These are phyloP conservation scores for Trichoderma brevicompactum DNA, from an alignment of 2,329 filamentous ascomycete genomes.

Conservation along the genomic window DNA sequence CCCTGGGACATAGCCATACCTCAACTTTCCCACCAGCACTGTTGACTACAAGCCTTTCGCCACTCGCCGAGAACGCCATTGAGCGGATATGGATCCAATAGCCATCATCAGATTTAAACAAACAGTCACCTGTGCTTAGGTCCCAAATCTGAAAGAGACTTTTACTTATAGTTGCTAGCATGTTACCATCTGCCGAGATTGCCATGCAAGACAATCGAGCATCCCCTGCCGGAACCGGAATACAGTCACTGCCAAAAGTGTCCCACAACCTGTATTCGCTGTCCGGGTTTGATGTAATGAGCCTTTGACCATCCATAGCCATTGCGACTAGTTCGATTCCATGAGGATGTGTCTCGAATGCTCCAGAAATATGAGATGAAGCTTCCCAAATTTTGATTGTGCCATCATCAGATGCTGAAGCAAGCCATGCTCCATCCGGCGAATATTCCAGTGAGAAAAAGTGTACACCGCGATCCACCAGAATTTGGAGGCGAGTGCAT, in stretches of 20 bases:
- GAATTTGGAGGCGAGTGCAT: constrained; percentile 13
- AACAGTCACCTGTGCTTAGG: neutral
- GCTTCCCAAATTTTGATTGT: constrained; percentile 33
- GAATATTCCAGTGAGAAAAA: constrained; percentile 33
- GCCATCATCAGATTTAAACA: neutral
- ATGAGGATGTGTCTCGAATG: too few species aligned
- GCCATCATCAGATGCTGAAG: constrained; percentile 31
- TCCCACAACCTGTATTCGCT: constrained; percentile 31
- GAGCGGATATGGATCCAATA: rapidly evolving
- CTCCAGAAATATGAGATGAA: neutral
- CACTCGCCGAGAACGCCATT: neutral
- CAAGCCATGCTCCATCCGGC: constrained; percentile 31
- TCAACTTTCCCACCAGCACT: rapidly evolving
- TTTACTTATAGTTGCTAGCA: neutral
- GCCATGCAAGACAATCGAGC: neutral
- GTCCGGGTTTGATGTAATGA: constrained; percentile 31
- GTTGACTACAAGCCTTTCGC: neutral
- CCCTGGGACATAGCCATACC: neutral
- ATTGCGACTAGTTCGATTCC: constrained; percentile 25
- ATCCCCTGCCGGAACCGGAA: neutral
- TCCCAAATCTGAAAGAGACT: neutral
- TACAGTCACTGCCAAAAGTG: neutral
- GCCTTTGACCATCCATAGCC: constrained; percentile 29
- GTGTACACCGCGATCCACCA: constrained; percentile 30
- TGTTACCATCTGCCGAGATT: constrained; percentile 7